These are phyloP conservation scores for Sporodiniella umbellata DNA, from an alignment of 371 early-diverging fungal species.

Conservation along the genomic window DNA sequence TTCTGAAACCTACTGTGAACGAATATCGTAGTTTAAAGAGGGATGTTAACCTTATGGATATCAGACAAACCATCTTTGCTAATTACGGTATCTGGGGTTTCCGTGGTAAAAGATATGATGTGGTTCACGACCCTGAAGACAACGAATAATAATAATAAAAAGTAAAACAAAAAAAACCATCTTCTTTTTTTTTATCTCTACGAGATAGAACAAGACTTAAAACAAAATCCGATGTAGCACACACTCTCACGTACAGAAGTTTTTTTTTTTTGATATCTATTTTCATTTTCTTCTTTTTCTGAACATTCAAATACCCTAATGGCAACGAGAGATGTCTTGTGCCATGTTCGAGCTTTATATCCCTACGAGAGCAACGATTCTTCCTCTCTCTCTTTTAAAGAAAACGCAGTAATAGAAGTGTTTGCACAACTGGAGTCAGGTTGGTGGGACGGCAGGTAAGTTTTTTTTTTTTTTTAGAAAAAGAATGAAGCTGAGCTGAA, in stretches of 20 bases:
- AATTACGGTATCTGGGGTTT: conserved; percentile 85
- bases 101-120: conserved; percentile 84
- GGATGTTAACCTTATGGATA: conserved; percentile 72
- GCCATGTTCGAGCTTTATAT: conserved; percentile 77
- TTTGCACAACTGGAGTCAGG: conserved; percentile 80
- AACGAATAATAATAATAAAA: conserved; percentile 16
- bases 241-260: neutral
- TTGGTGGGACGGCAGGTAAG: conserved; percentile 88
- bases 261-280: neutral
- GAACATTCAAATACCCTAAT: neutral
- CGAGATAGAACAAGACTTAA: no score
- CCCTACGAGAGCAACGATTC: conserved; percentile 72
- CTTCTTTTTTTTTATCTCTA: conserved; percentile 1
- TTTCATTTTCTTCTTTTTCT: conserved; percentile 1
- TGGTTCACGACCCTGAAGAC: conserved; percentile 45
- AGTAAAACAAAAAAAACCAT: neutral
- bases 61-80: conserved; percentile 70
- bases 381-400: conserved; percentile 70
- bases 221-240: neutral
- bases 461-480: no score
- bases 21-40: conserved; percentile 72
- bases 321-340: conserved; percentile 32
- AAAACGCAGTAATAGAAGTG: conserved; percentile 82
- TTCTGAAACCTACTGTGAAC: conserved; percentile 70
- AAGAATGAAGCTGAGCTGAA: conserved; percentile 3